These are phyloP conservation scores for Backusella macrospora DNA, from an alignment of 192 early-diverging fungal genomes.

Conservation along the genomic window DNA sequence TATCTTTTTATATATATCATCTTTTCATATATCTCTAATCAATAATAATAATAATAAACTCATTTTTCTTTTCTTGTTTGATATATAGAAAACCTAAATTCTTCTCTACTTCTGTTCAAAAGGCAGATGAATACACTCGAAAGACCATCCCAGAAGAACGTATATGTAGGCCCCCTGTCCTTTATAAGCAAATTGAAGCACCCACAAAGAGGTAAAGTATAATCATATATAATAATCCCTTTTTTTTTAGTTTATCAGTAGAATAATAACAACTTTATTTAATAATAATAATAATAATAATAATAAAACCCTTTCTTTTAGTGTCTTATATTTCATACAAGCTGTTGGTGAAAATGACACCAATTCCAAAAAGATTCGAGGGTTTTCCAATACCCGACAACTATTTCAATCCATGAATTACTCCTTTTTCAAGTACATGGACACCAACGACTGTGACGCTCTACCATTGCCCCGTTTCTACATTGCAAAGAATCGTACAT, in stretches of 20 bases:
- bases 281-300: background rate
- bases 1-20: background rate
- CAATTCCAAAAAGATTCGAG: constrained; percentile 6
- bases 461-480: constrained; percentile 35
- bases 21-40: background rate
- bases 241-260: too few relatives aligned
- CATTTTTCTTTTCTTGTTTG: background rate
- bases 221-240: background rate
- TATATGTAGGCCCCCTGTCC: background rate
- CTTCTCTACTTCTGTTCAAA: constrained; percentile 10
- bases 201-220: constrained; percentile 6
- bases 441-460: background rate
- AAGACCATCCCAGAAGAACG: constrained; percentile 17
- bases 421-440: constrained; percentile 21
- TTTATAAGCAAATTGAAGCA: constrained; percentile 4
- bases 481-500: constrained; percentile 40
- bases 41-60: background rate
- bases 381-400: constrained; percentile 4
- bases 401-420: constrained; percentile 20
- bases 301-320: background rate
- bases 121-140: constrained; percentile 5
- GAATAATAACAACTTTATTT: background rate
- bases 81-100: background rate
- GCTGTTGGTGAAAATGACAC: constrained; percentile 4
- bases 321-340: constrained; percentile 27